Evolutionary conservation across 805 yeast species (phyloP), one percentile per base, ranked within the genome.

Genomic region (Tetrapisispora fleetii): DNA sequence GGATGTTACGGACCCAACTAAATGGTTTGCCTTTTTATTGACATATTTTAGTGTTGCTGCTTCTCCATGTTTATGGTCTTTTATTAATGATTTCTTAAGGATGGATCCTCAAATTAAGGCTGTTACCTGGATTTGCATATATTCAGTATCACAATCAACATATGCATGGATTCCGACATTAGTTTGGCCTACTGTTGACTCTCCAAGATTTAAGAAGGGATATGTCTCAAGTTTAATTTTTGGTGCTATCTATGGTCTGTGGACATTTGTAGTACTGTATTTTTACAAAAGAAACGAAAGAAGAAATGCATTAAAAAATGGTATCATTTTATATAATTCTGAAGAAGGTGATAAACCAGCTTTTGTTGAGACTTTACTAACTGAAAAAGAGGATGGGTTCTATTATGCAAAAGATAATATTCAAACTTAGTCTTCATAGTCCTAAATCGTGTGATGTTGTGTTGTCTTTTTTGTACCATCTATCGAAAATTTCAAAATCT

Each of bases 11-110:
- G 68, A 69, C 39, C 50, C 68, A n/a, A 79, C 84, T 16, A 79
- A 80, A 62, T 79, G 85, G 84, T 78, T 73, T 67, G 85, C 80
- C 0, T 80, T 76, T 60, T 69, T 79, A 56, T 69, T 76, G 44
- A 78, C 77, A 19, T 80, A 79, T 57, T 77, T 78, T 61, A 76
- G 80, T 14, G 80, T 82, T 74, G 76, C 84, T 17, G 77, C 77
- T 60, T 79, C 83, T 2, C 81, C 85, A 0, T 80, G 80, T 43
- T 63, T 79, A 44, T 77, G 79, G 69, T 73, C 81, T 1, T 73
- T 76, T 69, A 76, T 76, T 48, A 75, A 75, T 55, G 85, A 79
- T 62, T 73, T 79, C 47, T 68, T 79, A 50, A 69, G 85, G 52
- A 68, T 75, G 50, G 81, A 79, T 58, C 77, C 77, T 14, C 75